phyloP scores from a whole-genome alignment of 129 eudicot genomes.

The Smallanthus sonchifolius region DNA sequence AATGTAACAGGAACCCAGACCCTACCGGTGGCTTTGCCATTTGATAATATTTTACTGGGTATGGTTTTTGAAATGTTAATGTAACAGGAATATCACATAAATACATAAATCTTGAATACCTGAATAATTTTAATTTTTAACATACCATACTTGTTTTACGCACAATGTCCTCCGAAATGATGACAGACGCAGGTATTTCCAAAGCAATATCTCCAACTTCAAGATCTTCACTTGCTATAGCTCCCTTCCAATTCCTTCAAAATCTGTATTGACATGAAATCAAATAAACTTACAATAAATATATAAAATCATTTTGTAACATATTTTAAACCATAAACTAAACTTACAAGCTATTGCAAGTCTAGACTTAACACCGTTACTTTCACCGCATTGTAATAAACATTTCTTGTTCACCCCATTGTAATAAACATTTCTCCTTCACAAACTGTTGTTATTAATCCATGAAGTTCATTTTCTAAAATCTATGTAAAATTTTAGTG shows the following conservation, averaged over 20 bases:
- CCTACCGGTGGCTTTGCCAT: no score
- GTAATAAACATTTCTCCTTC: no score
- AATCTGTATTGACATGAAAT: slow-evolving; percentile 35
- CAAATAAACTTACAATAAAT: neutral
- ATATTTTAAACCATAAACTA: neutral
- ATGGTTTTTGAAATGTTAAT: no score
- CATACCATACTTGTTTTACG: slow-evolving; percentile 71
- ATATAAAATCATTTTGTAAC: neutral
- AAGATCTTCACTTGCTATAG: slow-evolving; percentile 64
- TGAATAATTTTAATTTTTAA: neutral
- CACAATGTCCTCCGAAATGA: slow-evolving; percentile 65
- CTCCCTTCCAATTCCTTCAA: slow-evolving; percentile 99
- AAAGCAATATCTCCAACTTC: slow-evolving; percentile 77
- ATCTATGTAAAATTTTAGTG: neutral
- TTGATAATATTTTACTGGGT: no score
- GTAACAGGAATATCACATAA: neutral
- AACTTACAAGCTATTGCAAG: slow-evolving; percentile 69
- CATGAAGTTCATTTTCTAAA: neutral
- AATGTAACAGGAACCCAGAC: neutral
- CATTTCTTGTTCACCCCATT: slow-evolving; percentile 19
- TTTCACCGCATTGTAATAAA: slow-evolving; percentile 65
- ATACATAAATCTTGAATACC: no score
- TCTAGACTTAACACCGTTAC: slow-evolving; percentile 51
- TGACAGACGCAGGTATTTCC: slow-evolving; percentile 64
- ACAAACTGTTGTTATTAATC: neutral